Evolutionary conservation across 2,329 filamentous ascomycete genomes (phyloP).

Genomic region (Kalmusia sp.): DNA sequence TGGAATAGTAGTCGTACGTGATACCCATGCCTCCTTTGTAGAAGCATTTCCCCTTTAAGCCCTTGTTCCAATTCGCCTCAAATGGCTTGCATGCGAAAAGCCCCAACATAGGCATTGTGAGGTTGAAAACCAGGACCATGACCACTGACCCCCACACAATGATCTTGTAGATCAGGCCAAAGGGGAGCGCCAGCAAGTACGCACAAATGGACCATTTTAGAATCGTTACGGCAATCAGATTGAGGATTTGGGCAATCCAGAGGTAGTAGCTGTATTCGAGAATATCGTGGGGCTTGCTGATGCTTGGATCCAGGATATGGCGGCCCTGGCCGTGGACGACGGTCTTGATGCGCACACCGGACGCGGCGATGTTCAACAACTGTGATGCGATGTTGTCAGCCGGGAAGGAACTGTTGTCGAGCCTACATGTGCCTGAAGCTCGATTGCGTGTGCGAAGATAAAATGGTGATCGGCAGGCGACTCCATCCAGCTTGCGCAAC

Average conservation of each 20-base stretch:
- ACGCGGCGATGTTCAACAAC: constrained; percentile 24
- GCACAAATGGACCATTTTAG: constrained; percentile 38
- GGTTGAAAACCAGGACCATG: constrained; percentile 33
- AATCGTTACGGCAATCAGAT: constrained; percentile 30
- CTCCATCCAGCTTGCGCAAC: constrained; percentile 1
- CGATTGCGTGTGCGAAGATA: background rate
- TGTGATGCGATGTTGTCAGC: constrained; percentile 12
- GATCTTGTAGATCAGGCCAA: constrained; percentile 26
- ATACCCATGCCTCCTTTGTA: constrained; percentile 20
- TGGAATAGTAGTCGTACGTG: constrained; percentile 12
- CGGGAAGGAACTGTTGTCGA: background rate
- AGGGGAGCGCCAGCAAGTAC: constrained; percentile 33
- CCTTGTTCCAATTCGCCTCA: constrained; percentile 36
- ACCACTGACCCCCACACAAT: constrained; percentile 32
- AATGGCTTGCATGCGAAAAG: constrained; percentile 31
- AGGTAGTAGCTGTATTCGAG: constrained; percentile 28
- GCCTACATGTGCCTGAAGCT: background rate
- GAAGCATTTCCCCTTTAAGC: constrained; percentile 28
- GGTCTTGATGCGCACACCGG: constrained; percentile 23
- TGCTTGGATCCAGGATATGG: constrained; percentile 31
- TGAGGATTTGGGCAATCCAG: constrained; percentile 30
- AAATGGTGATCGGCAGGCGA: background rate
- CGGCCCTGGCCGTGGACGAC: constrained; percentile 25
- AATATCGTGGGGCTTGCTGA: constrained; percentile 23
- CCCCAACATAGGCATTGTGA: constrained; percentile 25